Evolutionary conservation across 2,329 filamentous ascomycete species (phyloP), one percentile per base, ranked within the genome.

Genomic region (Scytalidium sp.): DNA sequence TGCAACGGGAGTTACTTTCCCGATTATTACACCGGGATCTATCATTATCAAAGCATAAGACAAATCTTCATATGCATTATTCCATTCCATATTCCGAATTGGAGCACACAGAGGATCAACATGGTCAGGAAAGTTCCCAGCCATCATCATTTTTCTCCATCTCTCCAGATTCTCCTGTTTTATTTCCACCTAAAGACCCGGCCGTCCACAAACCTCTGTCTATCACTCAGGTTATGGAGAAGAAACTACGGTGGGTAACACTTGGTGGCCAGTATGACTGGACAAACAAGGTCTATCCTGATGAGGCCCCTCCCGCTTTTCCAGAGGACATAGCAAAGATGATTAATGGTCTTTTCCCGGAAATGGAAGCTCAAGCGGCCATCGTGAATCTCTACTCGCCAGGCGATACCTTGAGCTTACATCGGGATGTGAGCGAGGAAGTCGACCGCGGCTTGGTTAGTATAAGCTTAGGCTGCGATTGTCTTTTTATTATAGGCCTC

Each of bases 211-310:
- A 85, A 53, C 78, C 89, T 2, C 73, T 97, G 9, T 78, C 81
- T 2, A 74, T 88, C 47, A 74, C 80, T 44, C 84, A 85, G 61
- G 81, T 93, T 23, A 75, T 97, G 41, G 81, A 85, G 50, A 87
- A 85, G 55, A 92, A 89, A 54, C 79, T 97, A 20, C 90, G 93
- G 58, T 99, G 94, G 94, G 81, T 95, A 40, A 97, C 93, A 0
- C 80, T 99, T 2, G 94, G 94, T 45, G 93, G 91, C 0, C 94
- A 97, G 67, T 97, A 97, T 67, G 89, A 97, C 71, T 97, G 93
- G 94, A 95, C 91, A 0, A 81, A 83, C 50, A 92, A 96, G 57
- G 72, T 81, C 11, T 97, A 97, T 63, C 91, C 92, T 0, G 66
- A 74, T 9, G 75, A 78, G n/a, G 52, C 66, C 3, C 85, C 88